Conservation (phyloP, 2,329 filamentous ascomycete genomes). For the Nigrospora oryzae region DNA sequence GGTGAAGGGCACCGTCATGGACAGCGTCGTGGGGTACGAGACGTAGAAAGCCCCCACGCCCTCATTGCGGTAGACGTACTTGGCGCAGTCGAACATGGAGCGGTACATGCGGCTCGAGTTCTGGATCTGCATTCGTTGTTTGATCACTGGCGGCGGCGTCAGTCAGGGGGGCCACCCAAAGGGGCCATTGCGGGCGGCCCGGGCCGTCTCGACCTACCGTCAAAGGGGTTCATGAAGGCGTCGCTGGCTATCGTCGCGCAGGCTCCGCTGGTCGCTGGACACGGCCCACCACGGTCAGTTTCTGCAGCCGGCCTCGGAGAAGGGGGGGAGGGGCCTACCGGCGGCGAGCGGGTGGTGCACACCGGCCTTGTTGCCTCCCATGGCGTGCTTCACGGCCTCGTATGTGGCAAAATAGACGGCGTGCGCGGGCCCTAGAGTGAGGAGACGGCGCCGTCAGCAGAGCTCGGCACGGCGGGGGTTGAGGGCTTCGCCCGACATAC, state of each 20-base stretch:
- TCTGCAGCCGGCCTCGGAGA: background rate
- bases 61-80: constrained; percentile 78
- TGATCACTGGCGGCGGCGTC: constrained; percentile 63
- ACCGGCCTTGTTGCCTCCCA: constrained; percentile 82
- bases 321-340: constrained; percentile 49
- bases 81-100: constrained; percentile 79
- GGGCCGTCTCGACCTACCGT: constrained; percentile 53
- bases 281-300: constrained; percentile 1
- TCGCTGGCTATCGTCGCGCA: constrained; percentile 95
- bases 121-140: constrained; percentile 98
- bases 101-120: constrained; percentile 83
- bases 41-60: constrained; percentile 92
- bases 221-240: constrained; percentile 98
- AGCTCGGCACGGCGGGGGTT: background rate
- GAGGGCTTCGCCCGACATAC: constrained; percentile 39
- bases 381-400: constrained; percentile 91
- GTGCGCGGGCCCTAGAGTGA: constrained; percentile 71
- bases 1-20: constrained; percentile 98
- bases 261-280: constrained; percentile 78
- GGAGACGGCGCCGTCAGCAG: background rate
- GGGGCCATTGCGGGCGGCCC: background rate
- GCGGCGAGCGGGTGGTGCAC: constrained; percentile 90
- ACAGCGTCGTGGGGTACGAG: constrained; percentile 94
- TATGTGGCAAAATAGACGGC: constrained; percentile 98
- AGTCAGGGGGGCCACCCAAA: background rate